phyloP scores from a whole-genome alignment of 345 rosid species.

The Ceriops decandra region DNA sequence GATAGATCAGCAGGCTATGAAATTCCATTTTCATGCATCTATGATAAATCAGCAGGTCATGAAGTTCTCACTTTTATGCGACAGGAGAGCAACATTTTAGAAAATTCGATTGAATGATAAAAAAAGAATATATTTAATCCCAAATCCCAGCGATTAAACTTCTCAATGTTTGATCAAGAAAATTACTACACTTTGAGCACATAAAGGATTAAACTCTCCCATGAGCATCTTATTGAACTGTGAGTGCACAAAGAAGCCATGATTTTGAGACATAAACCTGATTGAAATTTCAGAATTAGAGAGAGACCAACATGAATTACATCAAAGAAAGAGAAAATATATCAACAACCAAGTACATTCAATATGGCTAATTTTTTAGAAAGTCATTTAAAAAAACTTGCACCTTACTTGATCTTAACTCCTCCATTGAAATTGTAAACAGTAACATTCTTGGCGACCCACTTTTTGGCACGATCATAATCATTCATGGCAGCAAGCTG shows the following conservation, averaged over 20 bases:
- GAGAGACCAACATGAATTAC: not conserved
- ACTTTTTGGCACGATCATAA: constrained; percentile 52
- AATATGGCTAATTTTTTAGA: not conserved
- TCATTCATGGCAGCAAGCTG: constrained; percentile 59
- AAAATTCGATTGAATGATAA: not conserved
- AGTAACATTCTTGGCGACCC: constrained; percentile 68
- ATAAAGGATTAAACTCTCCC: not conserved
- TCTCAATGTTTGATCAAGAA: not conserved
- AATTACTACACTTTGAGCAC: not conserved
- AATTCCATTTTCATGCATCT: not conserved
- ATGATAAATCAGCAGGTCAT: not conserved
- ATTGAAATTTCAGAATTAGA: not conserved
- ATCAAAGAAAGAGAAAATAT: too few species aligned
- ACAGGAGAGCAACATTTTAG: too few species aligned
- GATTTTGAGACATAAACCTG: not conserved
- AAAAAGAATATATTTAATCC: not conserved
- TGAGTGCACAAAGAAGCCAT: not conserved
- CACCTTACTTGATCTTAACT: constrained; percentile 59
- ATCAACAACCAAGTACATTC: not conserved
- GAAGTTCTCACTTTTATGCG: not conserved
- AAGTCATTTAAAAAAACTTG: not conserved
- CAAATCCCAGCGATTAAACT: not conserved
- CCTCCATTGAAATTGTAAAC: constrained; percentile 61
- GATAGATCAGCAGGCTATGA: not conserved
- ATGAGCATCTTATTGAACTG: not conserved